A percentile compares a stretch with the other conserved stretches of the same genome.
These are phyloP conservation scores for Fusarium staphyleae DNA, from an alignment of 2,329 filamentous ascomycete species.

Conservation along the genomic window DNA sequence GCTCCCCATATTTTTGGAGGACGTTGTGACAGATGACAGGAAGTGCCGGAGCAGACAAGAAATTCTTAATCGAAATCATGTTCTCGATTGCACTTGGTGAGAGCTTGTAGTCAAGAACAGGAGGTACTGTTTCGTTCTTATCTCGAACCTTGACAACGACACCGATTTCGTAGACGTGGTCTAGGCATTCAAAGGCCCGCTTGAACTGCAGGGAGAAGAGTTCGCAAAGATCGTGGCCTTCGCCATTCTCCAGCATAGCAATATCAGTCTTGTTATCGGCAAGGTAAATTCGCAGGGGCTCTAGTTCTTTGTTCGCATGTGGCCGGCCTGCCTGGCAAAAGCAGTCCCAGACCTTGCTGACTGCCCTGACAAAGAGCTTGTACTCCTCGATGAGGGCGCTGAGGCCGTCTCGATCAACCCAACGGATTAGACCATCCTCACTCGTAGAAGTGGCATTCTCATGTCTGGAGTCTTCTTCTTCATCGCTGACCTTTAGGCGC, in stretches of 20 bases:
- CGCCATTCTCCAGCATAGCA: slow-evolving; percentile 14
- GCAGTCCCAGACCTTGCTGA: slow-evolving; percentile 33
- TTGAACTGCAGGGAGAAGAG: slow-evolving; percentile 33
- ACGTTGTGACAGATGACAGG: slow-evolving; percentile 38
- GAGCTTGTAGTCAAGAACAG: slow-evolving; percentile 35
- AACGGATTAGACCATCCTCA: slow-evolving; percentile 25
- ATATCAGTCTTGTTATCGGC: slow-evolving; percentile 34
- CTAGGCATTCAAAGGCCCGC: slow-evolving; percentile 31
- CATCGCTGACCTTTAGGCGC: slow-evolving; percentile 37
- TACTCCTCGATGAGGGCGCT: slow-evolving; percentile 36
- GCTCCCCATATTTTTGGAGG: slow-evolving; percentile 22
- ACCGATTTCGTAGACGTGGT: slow-evolving; percentile 41
- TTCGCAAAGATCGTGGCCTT: slow-evolving; percentile 31
- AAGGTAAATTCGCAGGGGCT: slow-evolving; percentile 32
- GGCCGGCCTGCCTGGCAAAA: slow-evolving; percentile 26
- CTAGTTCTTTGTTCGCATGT: slow-evolving; percentile 38
- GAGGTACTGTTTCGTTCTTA: slow-evolving; percentile 35
- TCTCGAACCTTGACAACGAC: slow-evolving; percentile 41
- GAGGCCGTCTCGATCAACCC: slow-evolving; percentile 39
- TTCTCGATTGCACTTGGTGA: slow-evolving; percentile 15
- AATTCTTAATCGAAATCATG: slow-evolving; percentile 34
- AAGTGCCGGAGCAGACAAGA: slow-evolving; percentile 41
- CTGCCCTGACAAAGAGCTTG: slow-evolving; percentile 30
- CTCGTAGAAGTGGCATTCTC: neutral
- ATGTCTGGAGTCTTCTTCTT: slow-evolving; percentile 11